Base-by-base conservation (phyloP, 2,329 filamentous ascomycete genomes). In the Epicoccum sorghinum region DNA sequence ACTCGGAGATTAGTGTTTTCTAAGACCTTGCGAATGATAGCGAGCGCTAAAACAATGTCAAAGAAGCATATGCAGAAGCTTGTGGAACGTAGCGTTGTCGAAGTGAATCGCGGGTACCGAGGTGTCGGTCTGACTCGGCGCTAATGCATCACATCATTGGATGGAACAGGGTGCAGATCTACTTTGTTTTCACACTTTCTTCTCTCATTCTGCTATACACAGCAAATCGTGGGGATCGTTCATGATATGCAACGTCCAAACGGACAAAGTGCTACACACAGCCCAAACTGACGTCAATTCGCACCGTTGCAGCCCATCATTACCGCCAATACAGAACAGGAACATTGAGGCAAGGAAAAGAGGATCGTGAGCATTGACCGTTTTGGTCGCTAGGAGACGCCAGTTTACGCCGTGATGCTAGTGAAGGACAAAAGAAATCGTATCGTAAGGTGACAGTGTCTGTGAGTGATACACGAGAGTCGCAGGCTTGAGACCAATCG, bases 171-270 rank as follows among this genome's bases (percentile, higher is more conserved):
- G 6, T 4, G 13, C 1, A 22, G 29, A 22, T 13, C 22, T 6
- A 8, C 22, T 13, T 6, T 22, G 12, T 22, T 22, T 23, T 13
- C 4, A 32, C 1, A 7, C 27, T 38, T 41, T 29, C 13, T 37
- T 64, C 45, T 42, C 52, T 37, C 23, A 45, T 51, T 41, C 41
- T 56, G 40, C 57, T 66, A 65, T 58, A 63, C 27, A 60, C 54
- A 55, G 39, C 59, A 36, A 47, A 49, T 47, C 58, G 23, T 60
- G 36, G 52, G 49, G 42, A 46, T 59, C 47, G 29, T 58, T 44
- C 60, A 54, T 36, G 52, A 55, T 57, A 58, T 59, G 58, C 51
- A 52, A 46, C 49, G 32, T 33, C 32, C 52, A 47, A 55, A 55
- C 4, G 53, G 57, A 55, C 46, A 29, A 52, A 39, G 53, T 37